Base-by-base conservation (phyloP, 495 filamentous ascomycete species). In the Clavariopsis aquatica region DNA sequence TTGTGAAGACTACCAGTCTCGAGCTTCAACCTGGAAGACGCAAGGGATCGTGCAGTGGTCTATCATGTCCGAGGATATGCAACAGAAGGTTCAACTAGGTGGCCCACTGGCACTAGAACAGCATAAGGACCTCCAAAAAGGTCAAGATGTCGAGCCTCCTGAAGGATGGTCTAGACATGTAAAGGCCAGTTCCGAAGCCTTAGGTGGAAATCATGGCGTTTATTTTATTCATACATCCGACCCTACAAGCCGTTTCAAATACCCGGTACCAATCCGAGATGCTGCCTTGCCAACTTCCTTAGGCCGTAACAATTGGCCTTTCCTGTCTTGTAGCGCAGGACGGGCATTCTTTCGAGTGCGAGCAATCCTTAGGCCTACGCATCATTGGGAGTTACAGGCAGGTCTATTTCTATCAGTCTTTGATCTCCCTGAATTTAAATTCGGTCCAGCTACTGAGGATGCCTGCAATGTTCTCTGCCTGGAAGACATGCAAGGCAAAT, bases 211-310 rank as follows among this genome's bases (percentile, higher is more conserved):
- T 17, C 7, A 47, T 47, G 45, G 45, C 17, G 45, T 47, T n/a
- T 47, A 47, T 47, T 47, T 47, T 17, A 47, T 23, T 4, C 45
- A 47, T n/a, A 47, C 45, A 47, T 47, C 45, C 19, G 45, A 47
- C 45, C 7, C 45, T 23, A 47, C 15, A 5, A 47, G 15, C 45
- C 45, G 45, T 47, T 47, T 47, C 45, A 47, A 47, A 17, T n/a
- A 47, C 19, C 45, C 45, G 4, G 45, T 47, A n/a, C 45, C 45
- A 8, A 47, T 47, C 45, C 7, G 19, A 8, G 45, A 47, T 47
- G 45, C 45, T n/a, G 5, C 45, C 19, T 17, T 17, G 45, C 19
- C 45, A 5, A 47, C 45, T 5, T 6, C 22, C 7, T 47, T 47
- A n/a, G 7, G 19, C 19, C 45, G 19, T 8, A 47, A 47, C 19